phyloP scores from a whole-genome alignment of 1,139 yeast species.

The Blastobotrys elegans region DNA sequence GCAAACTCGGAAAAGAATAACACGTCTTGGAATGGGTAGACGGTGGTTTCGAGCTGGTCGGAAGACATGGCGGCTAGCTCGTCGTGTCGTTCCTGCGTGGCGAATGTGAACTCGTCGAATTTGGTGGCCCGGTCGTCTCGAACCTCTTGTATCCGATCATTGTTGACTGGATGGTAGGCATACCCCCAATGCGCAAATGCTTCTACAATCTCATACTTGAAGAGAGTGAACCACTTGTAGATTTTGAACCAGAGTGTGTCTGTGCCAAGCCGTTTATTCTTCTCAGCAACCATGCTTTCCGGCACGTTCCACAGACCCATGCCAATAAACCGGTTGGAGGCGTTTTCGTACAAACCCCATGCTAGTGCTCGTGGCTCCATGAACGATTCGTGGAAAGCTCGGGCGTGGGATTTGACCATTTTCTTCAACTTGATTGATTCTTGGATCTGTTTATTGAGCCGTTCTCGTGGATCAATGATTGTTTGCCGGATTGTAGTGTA shows the following conservation, averaged over 20 bases:
- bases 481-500: constrained; percentile 2
- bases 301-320: constrained; percentile 2
- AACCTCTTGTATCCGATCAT: background rate
- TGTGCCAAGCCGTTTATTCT: background rate
- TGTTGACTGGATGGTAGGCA: background rate
- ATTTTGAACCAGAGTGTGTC: background rate
- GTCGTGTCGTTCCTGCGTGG: background rate
- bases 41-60: constrained; percentile 1
- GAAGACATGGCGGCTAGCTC: background rate
- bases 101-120: background rate
- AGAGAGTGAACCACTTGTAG: background rate
- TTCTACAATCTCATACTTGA: background rate
- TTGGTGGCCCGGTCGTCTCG: background rate
- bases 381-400: background rate
- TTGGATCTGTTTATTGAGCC: background rate
- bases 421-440: background rate
- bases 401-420: background rate
- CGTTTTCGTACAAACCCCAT: constrained; percentile 5
- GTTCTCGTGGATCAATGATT: constrained; percentile 3
- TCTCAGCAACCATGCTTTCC: background rate
- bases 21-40: background rate
- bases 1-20: background rate
- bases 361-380: background rate
- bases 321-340: background rate
- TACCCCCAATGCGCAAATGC: background rate